phyloP scores from a whole-genome alignment of 129 eudicot species.

The Ambrosia trifida region DNA sequence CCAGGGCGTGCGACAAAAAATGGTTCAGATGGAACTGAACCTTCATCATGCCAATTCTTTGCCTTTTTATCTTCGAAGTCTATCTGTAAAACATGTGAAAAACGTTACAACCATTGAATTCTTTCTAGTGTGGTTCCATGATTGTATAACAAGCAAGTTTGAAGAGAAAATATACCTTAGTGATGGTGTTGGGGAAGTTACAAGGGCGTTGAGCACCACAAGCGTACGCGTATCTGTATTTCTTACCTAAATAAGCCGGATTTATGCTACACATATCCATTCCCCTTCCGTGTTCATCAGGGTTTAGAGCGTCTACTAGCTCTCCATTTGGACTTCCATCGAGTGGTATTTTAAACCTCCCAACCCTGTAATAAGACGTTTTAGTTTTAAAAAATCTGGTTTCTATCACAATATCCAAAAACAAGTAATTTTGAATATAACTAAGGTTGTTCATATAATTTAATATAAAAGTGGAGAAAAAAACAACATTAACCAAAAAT shows the following conservation, averaged over 20 bases:
- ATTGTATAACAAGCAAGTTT: neutral
- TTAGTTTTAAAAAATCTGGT: neutral
- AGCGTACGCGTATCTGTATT: constrained; percentile 91
- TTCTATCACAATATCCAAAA: too few relatives aligned
- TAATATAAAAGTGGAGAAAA: too few relatives aligned
- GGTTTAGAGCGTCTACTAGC: constrained; percentile 77
- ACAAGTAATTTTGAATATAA: too few relatives aligned
- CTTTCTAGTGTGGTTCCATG: neutral
- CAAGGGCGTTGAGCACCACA: constrained; percentile 93
- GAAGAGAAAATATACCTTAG: constrained; percentile 55
- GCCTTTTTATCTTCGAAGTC: constrained; percentile 76
- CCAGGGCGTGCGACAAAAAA: constrained; percentile 90
- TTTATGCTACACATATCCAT: constrained; percentile 98
- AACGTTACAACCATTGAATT: neutral
- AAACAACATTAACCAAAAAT: too few relatives aligned
- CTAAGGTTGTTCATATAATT: too few relatives aligned
- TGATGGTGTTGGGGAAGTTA: constrained; percentile 95
- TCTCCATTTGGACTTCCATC: constrained; percentile 82
- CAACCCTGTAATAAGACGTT: constrained; percentile 52
- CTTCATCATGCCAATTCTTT: constrained; percentile 82
- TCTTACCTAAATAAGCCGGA: constrained; percentile 74
- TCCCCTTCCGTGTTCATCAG: constrained; percentile 88
- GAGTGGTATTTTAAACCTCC: constrained; percentile 84
- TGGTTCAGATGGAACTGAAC: constrained; percentile 92
- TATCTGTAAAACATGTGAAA: constrained; percentile 44